These are phyloP conservation scores for Schizosaccharomyces lindneri DNA, from an alignment of 805 yeast species.

Conservation along the genomic window DNA sequence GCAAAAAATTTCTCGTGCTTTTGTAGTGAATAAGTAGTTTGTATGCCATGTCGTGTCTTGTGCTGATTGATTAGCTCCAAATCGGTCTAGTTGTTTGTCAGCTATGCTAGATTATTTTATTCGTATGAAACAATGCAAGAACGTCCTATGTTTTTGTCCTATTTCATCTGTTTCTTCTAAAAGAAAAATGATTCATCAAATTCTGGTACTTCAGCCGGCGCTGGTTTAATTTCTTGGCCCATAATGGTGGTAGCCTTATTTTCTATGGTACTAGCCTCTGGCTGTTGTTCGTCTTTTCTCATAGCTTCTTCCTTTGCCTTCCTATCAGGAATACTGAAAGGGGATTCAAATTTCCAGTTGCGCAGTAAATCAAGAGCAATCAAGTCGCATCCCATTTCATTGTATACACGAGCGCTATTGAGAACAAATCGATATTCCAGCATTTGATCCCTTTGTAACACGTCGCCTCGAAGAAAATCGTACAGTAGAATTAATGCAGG, in stretches of 20 bases:
- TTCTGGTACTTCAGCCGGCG: not conserved
- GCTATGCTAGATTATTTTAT: too few species aligned
- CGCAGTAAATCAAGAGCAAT: conserved; percentile 35
- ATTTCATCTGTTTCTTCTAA: not conserved
- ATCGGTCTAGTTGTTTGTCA: too few species aligned
- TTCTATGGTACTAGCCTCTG: not conserved
- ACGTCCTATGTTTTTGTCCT: not conserved
- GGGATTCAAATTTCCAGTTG: conserved; percentile 35
- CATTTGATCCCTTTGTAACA: conserved; percentile 19
- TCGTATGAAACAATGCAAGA: too few species aligned
- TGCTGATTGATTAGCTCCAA: too few species aligned
- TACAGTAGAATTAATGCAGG: conserved; percentile 56
- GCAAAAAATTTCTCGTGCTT: not conserved
- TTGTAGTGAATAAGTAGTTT: too few species aligned
- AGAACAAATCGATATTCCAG: conserved; percentile 37
- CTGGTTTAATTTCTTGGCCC: not conserved
- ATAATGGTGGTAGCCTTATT: not conserved
- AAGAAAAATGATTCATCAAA: not conserved
- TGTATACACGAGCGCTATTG: conserved; percentile 40
- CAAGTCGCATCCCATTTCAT: conserved; percentile 79
- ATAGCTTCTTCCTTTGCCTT: not conserved
- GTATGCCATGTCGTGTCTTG: too few species aligned
- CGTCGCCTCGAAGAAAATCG: conserved; percentile 31
- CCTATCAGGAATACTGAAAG: not conserved
- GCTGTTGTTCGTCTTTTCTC: not conserved